These are phyloP conservation scores for Heritiera littoralis DNA, from an alignment of 345 rosid genomes.

Conservation along the genomic window DNA sequence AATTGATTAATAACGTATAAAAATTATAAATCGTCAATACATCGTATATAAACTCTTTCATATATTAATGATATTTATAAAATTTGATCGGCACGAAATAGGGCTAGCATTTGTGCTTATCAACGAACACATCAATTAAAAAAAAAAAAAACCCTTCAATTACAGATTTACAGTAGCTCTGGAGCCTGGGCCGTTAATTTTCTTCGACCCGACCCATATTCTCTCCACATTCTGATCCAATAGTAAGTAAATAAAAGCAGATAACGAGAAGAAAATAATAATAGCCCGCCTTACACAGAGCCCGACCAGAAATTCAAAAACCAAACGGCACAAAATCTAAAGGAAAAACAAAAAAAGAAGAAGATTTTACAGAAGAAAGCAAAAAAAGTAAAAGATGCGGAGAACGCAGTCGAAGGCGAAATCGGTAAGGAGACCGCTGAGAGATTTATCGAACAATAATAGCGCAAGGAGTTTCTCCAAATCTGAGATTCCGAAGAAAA, in stretches of 20 bases:
- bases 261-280: background rate
- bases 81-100: too few species aligned
- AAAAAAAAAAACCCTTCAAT: too few species aligned
- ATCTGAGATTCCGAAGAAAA: slow-evolving; percentile 29
- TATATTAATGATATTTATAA: too few species aligned
- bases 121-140: too few species aligned
- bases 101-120: too few species aligned
- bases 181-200: background rate
- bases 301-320: slow-evolving; percentile 12
- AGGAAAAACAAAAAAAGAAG: background rate
- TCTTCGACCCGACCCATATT: background rate
- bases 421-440: slow-evolving; percentile 41
- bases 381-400: slow-evolving; percentile 30
- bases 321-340: background rate
- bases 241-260: background rate
- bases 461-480: slow-evolving; percentile 28
- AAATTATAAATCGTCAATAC: too few species aligned
- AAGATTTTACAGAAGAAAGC: slow-evolving; percentile 1
- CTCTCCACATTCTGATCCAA: background rate
- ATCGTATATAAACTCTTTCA: too few species aligned
- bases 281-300: slow-evolving; percentile 1
- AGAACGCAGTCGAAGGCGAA: slow-evolving; percentile 34
- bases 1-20: too few species aligned
- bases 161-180: too few species aligned
- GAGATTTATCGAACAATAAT: slow-evolving; percentile 35